phyloP scores from a whole-genome alignment of 768 basidiomycete species.

The Roridomyces roridus region DNA sequence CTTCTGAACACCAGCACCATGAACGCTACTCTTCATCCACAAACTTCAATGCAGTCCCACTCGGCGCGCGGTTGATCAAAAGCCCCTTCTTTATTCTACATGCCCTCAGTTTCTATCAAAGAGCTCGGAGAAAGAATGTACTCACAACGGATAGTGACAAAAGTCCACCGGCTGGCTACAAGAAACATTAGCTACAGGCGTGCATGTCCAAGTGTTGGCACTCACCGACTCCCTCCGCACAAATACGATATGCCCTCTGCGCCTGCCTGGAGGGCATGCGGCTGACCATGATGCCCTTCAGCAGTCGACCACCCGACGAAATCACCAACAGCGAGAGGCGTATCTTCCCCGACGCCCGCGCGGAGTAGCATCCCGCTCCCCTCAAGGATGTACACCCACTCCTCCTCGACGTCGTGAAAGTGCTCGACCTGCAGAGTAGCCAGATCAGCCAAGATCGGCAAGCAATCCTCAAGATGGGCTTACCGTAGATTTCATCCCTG shows the following conservation, averaged over 20 bases:
- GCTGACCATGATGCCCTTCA: neutral
- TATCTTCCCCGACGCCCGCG: slow-evolving; percentile 17
- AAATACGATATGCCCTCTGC: slow-evolving; percentile 16
- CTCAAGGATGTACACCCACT: slow-evolving; percentile 21
- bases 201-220: neutral
- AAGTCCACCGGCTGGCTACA: slow-evolving; percentile 12
- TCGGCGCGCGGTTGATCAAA: slow-evolving; percentile 1
- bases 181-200: neutral
- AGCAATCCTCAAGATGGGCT: too few relatives aligned
- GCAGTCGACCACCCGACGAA: slow-evolving; percentile 22
- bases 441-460: too few relatives aligned
- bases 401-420: slow-evolving; percentile 22
- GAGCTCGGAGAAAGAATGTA: too few relatives aligned
- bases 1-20: too few relatives aligned
- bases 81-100: slow-evolving; percentile 10
- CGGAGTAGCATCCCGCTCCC: slow-evolving; percentile 17
- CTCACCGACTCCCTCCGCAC: slow-evolving; percentile 14
- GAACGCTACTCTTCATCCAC: neutral
- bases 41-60: neutral
- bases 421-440: neutral
- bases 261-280: slow-evolving; percentile 20
- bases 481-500: slow-evolving; percentile 18
- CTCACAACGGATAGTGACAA: slow-evolving; percentile 17
- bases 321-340: slow-evolving; percentile 10
- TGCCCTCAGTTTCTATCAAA: neutral